phyloP scores from a whole-genome alignment of 805 yeast genomes.

The Cephaloascus fragrans region DNA sequence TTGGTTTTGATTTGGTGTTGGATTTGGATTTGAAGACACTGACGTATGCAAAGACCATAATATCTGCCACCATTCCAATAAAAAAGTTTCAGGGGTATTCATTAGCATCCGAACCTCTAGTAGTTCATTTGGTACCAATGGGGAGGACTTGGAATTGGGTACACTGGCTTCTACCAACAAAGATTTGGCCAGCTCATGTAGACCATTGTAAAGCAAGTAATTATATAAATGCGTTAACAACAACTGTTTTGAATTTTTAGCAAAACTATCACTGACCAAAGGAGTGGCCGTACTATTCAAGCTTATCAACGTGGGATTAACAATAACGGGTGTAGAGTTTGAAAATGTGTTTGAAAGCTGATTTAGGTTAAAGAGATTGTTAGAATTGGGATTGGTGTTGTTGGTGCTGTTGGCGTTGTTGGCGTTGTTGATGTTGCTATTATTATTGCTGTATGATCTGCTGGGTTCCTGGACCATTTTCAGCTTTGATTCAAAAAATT shows the following conservation, averaged over 20 bases:
- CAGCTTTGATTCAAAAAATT: no score
- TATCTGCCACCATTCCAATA: constrained; percentile 49
- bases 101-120: constrained; percentile 28
- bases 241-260: constrained; percentile 38
- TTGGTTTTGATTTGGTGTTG: background rate
- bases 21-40: constrained; percentile 9
- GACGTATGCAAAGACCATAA: constrained; percentile 39
- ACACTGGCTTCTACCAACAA: constrained; percentile 36
- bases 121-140: constrained; percentile 8
- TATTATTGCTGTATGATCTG: no score
- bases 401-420: background rate
- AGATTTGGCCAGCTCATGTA: constrained; percentile 38
- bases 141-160: constrained; percentile 13
- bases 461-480: no score
- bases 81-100: constrained; percentile 34
- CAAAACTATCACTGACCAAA: constrained; percentile 23
- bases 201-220: constrained; percentile 35
- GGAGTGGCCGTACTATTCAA: background rate
- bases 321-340: no score
- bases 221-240: constrained; percentile 43
- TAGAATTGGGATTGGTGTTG: background rate
- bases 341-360: background rate
- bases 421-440: background rate
- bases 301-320: no score
- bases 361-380: background rate